A percentile compares a stretch with the other conserved stretches of the same genome.
Conservation (phyloP, 2,329 filamentous ascomycete species). For the Aureobasidium namibiae region DNA sequence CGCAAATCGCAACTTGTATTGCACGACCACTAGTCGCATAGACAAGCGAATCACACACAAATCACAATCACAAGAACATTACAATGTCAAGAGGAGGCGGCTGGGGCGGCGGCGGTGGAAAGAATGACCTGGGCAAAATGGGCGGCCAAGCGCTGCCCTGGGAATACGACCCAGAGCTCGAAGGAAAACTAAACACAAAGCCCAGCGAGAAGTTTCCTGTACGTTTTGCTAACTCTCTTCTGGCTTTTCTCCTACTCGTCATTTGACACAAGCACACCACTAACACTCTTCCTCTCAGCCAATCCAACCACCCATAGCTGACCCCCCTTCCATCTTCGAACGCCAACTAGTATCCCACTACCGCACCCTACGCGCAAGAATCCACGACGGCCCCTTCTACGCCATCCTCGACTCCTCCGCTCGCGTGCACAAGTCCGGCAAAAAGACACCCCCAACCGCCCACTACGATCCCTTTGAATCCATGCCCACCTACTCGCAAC, state of each 20-base stretch:
- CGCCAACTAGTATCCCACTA: constrained; percentile 41
- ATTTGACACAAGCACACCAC: too few species aligned
- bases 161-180: constrained; percentile 33
- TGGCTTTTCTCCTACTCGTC: not conserved
- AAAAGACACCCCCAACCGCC: constrained; percentile 21
- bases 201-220: constrained; percentile 34
- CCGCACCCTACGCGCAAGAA: constrained; percentile 44
- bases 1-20: not conserved
- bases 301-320: constrained; percentile 28
- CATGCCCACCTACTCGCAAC: constrained; percentile 50
- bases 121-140: constrained; percentile 30
- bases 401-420: constrained; percentile 43
- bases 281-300: not conserved
- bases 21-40: not conserved
- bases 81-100: constrained; percentile 26
- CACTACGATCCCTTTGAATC: constrained; percentile 55
- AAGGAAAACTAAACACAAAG: constrained; percentile 23
- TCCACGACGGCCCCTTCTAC: constrained; percentile 54
- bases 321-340: constrained; percentile 37
- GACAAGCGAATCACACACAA: not conserved
- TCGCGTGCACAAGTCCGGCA: constrained; percentile 30
- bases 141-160: constrained; percentile 35
- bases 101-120: constrained; percentile 26
- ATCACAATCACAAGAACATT: not conserved
- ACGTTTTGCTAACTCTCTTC: constrained; percentile 21